A percentile compares a stretch with the other conserved stretches of the same genome.
phyloP scores from a whole-genome alignment of 192 early-diverging fungal genomes.

The Coemansia sp. region DNA sequence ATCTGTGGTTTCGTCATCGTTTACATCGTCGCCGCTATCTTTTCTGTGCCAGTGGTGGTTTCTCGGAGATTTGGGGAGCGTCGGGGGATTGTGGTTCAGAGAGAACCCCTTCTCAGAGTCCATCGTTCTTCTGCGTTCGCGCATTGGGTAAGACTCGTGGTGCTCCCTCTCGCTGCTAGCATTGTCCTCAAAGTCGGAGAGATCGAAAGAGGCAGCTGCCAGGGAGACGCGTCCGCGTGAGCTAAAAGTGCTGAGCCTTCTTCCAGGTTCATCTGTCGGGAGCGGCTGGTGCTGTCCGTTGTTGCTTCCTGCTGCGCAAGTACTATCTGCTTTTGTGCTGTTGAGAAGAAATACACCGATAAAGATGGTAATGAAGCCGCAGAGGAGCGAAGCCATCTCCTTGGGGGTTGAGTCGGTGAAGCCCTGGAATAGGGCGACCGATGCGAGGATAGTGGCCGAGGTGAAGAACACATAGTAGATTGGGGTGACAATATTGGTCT shows the following conservation, averaged over 20 bases:
- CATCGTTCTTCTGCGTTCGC: constrained; percentile 34
- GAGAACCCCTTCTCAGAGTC: constrained; percentile 39
- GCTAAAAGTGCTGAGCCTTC: constrained; percentile 32
- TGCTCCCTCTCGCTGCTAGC: constrained; percentile 16
- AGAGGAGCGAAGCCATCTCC: constrained; percentile 79
- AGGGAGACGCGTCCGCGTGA: constrained; percentile 22
- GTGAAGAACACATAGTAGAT: constrained; percentile 98
- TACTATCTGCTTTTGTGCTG: constrained; percentile 38
- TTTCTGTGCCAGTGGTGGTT: neutral
- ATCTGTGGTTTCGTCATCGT: constrained; percentile 38
- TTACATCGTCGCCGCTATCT: constrained; percentile 12
- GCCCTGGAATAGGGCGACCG: constrained; percentile 85
- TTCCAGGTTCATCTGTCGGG: constrained; percentile 49
- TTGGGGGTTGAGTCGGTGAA: constrained; percentile 70
- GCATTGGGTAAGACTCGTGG: constrained; percentile 52
- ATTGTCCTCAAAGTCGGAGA: constrained; percentile 47
- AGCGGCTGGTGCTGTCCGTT: constrained; percentile 46
- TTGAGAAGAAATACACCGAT: constrained; percentile 88
- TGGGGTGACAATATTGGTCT: constrained; percentile 84
- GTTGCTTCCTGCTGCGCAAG: constrained; percentile 5
- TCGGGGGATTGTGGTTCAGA: constrained; percentile 24
- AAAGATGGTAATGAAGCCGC: constrained; percentile 91
- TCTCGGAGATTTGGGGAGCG: constrained; percentile 16
- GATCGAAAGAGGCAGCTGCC: constrained; percentile 31
- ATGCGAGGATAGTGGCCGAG: constrained; percentile 87